phyloP scores from a whole-genome alignment of 2,329 filamentous ascomycete genomes.

The Verticillium dahliae region DNA sequence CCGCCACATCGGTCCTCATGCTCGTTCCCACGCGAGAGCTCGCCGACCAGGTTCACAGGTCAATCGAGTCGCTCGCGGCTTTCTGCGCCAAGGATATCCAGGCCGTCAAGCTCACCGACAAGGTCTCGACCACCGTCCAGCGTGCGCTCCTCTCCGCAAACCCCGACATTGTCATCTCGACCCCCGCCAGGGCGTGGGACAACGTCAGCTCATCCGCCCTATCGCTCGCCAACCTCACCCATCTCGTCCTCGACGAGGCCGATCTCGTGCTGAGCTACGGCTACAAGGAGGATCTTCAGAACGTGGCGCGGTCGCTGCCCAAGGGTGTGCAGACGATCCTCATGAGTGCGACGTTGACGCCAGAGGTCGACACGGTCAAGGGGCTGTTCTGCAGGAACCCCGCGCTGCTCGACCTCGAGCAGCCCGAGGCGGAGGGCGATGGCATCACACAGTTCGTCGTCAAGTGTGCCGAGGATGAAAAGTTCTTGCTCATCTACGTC shows the following conservation, averaged over 20 bases:
- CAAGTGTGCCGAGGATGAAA: conserved; percentile 93
- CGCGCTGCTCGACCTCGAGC: conserved; percentile 72
- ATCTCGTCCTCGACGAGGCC: conserved; percentile 88
- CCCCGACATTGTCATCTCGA: conserved; percentile 87
- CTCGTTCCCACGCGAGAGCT: conserved; percentile 93
- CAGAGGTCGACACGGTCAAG: conserved; percentile 81
- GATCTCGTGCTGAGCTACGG: conserved; percentile 92
- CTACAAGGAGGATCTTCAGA: conserved; percentile 83
- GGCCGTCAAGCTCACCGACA: conserved; percentile 81
- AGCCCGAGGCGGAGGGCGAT: conserved; percentile 69
- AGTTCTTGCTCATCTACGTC: conserved; percentile 86
- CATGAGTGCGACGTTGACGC: conserved; percentile 87
- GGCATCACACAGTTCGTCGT: conserved; percentile 83
- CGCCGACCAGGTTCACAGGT: conserved; percentile 81
- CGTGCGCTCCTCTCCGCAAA: conserved; percentile 76
- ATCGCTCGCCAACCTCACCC: conserved; percentile 62
- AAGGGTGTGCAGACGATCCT: conserved; percentile 84
- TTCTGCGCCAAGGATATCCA: conserved; percentile 83
- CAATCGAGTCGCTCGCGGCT: conserved; percentile 66
- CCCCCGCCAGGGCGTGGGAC: conserved; percentile 74
- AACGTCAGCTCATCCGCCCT: conserved; percentile 70
- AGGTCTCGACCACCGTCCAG: conserved; percentile 83
- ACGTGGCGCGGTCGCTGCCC: conserved; percentile 69
- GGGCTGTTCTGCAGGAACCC: conserved; percentile 79
- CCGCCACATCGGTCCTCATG: conserved; percentile 68